Evolutionary conservation across 768 basidiomycete genomes (phyloP), one percentile per base, ranked within the genome.

Genomic region (Suillus paluster): DNA sequence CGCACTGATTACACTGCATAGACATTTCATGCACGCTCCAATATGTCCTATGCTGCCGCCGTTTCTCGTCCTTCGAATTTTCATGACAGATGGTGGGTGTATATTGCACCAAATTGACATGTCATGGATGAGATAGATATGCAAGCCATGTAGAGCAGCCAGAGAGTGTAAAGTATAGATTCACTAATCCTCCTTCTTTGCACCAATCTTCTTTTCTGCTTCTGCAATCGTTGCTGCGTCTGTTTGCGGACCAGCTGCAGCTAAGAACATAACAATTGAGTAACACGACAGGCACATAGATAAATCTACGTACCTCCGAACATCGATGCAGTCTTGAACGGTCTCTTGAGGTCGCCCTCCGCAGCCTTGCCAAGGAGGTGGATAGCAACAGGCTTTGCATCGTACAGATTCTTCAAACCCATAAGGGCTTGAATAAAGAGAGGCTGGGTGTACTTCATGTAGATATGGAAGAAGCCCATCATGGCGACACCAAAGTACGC

Each of bases 361-460:
- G 95, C 87, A 17, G 85, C 80, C 74, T 89, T 84, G 41, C 92
- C 92, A 25, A 94, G 78, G 58, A 98, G 49, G 80, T 97, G 89
- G 63, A 99, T 89, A 42, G 88, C 82, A 65, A 96, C 84, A 19
- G 85, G 84, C 73, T 94, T 94, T 61, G 91, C 88, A 70, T 98
- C 96, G 75, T 91, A 93, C 33, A 96, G 75, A 48, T 83, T 85
- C 82, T 99, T 99, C 71, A 97, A 61, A n/a, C 92, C 93, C 94
- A 97, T 97, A 67, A 99, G 84, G 14, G 86, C 86, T 75, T 98
- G 97, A 66, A 98, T 91, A 79, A 98, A 97, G 66, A 99, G 86
- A 8, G 97, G 97, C 72, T 97, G 96, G 8, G 95, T 96, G 84
- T 92, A 98, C 74, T 92, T 87, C 79, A 99, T 81, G 85, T 98